Conservation (phyloP, 805 yeast genomes). For the Vanderwaltozyma verrucispora region DNA sequence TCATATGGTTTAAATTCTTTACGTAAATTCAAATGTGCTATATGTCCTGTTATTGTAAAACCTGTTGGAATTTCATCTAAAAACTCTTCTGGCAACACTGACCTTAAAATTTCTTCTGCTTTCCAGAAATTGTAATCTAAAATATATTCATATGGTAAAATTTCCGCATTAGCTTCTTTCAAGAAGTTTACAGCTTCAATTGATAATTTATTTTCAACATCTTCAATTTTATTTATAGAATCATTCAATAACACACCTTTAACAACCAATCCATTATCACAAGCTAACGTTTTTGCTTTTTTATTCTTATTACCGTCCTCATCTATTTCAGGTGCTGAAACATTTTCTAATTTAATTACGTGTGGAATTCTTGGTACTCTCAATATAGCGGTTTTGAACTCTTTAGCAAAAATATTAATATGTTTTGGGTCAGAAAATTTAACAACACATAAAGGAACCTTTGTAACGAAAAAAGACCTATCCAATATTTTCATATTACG, state of each 20-base stretch:
- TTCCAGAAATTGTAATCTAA: conserved; percentile 78
- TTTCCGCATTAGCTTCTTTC: conserved; percentile 34
- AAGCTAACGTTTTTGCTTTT: conserved; percentile 14
- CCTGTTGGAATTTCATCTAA: conserved; percentile 77
- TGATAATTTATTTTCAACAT: conserved; percentile 33
- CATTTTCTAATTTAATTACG: conserved; percentile 37
- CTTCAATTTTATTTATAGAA: conserved; percentile 31
- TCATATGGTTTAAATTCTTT: conserved; percentile 81
- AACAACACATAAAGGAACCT: conserved; percentile 57
- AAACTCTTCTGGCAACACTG: conserved; percentile 61
- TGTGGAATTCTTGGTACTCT: conserved; percentile 62
- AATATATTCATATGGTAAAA: conserved; percentile 43
- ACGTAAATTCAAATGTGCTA: conserved; percentile 83
- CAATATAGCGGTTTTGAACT: conserved; percentile 49
- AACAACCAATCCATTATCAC: conserved; percentile 20
- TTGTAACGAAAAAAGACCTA: conserved; percentile 46
- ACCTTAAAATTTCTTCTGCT: conserved; percentile 71
- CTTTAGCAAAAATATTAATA: conserved; percentile 53
- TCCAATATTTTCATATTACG: conserved; percentile 58
- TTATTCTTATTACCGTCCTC: conserved; percentile 4
- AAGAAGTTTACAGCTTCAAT: conserved; percentile 37
- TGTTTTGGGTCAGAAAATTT: conserved; percentile 55
- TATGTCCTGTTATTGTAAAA: conserved; percentile 87
- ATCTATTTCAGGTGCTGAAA: conserved; percentile 8
- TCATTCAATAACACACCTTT: conserved; percentile 50